These are phyloP conservation scores for Podosphaera fusca DNA, from an alignment of 2,329 filamentous ascomycete genomes.

Conservation along the genomic window DNA sequence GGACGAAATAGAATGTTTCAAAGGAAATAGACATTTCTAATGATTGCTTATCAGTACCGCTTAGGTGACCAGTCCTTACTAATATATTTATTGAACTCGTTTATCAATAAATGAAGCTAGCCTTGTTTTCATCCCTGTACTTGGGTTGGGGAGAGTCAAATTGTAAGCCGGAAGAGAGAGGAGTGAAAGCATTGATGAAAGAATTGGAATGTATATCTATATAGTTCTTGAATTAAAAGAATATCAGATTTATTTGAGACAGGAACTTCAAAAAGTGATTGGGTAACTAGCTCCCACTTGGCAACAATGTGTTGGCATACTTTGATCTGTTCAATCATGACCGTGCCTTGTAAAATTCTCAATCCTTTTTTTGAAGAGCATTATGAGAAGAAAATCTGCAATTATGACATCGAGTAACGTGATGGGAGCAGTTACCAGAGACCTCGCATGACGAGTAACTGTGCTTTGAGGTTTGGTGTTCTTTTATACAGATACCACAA, in stretches of 20 bases:
- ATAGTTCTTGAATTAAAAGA: neutral
- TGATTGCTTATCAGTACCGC: neutral
- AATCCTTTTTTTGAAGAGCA: neutral
- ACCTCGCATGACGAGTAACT: neutral
- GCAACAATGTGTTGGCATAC: neutral
- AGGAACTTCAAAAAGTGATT: neutral
- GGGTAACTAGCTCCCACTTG: neutral
- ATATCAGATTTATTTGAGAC: neutral
- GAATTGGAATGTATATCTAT: neutral
- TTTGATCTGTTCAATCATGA: neutral
- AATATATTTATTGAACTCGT: neutral
- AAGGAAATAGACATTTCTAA: neutral
- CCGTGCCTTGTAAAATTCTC: neutral
- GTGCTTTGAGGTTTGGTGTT: neutral
- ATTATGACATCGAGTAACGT: neutral
- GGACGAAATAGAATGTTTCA: neutral
- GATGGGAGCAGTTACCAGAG: neutral
- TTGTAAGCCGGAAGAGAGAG: neutral
- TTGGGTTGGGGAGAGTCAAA: neutral
- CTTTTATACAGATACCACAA: neutral
- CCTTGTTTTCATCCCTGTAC: neutral
- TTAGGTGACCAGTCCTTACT: neutral
- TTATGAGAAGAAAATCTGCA: neutral
- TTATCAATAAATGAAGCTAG: neutral
- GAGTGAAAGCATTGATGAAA: neutral